Conservation (phyloP, 305 asterid genomes). For the Stenogyne calaminthoides region DNA sequence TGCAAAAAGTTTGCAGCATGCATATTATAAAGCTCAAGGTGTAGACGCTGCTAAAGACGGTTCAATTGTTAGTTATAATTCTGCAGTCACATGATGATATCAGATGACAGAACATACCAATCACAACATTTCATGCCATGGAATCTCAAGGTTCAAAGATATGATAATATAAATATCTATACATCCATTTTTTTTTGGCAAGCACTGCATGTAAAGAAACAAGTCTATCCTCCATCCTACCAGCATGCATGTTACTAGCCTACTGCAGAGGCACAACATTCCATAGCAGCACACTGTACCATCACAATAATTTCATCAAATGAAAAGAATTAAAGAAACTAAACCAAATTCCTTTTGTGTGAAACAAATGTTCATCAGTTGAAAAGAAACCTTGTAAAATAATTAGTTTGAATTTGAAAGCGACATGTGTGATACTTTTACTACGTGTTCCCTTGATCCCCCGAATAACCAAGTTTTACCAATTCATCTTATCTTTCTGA, state of each 20-base stretch:
- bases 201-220: conserved; percentile 14
- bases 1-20: conserved; percentile 61
- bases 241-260: conserved; percentile 20
- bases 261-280: conserved; percentile 17
- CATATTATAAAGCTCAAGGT: conserved; percentile 72
- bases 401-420: neutral
- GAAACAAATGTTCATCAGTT: neutral
- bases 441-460: conserved; percentile 7
- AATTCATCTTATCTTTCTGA: neutral
- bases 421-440: neutral
- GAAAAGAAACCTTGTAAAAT: neutral
- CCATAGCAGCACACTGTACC: neutral
- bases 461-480: neutral
- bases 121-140: neutral
- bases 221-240: conserved; percentile 14
- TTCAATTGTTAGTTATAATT: conserved; percentile 23
- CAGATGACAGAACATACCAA: neutral
- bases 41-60: conserved; percentile 65
- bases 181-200: conserved; percentile 11
- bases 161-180: neutral
- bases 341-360: neutral
- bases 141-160: conserved; percentile 1
- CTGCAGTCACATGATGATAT: conserved; percentile 24
- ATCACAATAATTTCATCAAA: neutral
- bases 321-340: neutral